A percentile compares a stretch with the other conserved stretches of the same genome.
These are phyloP conservation scores for Arabis hirsuta DNA, from an alignment of 345 rosid species.

Conservation along the genomic window DNA sequence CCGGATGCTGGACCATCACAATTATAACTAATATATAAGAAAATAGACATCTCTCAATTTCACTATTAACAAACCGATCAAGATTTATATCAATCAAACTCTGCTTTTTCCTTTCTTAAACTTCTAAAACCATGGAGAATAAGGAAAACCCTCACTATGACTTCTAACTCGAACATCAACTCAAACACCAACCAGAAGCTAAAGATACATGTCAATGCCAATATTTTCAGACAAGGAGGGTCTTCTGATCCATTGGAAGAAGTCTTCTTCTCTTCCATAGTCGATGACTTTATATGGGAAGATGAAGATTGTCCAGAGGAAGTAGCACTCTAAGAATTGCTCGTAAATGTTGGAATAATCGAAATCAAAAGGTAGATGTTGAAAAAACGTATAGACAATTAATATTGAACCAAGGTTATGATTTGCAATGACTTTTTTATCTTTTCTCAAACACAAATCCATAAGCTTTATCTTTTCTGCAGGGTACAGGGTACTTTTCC, in stretches of 20 bases:
- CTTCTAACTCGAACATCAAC: constrained; percentile 2
- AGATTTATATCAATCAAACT: constrained; percentile 1
- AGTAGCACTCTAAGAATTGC: constrained; percentile 21
- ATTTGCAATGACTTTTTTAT: not conserved
- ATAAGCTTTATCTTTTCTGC: constrained; percentile 6
- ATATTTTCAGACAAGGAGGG: constrained; percentile 11
- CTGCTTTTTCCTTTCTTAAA: not conserved
- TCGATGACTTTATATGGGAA: constrained; percentile 23
- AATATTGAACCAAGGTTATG: not conserved
- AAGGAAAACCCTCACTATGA: not conserved
- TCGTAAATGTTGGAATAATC: constrained; percentile 14
- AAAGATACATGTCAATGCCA: constrained; percentile 8
- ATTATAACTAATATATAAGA: too few species aligned
- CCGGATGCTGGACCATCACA: too few species aligned
- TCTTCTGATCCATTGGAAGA: constrained; percentile 3
- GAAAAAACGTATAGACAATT: not conserved
- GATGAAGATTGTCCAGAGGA: constrained; percentile 32
- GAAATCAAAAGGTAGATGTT: too few species aligned
- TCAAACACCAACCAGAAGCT: constrained; percentile 13
- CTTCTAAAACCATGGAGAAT: constrained; percentile 2
- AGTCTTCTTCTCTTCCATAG: not conserved
- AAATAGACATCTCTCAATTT: not conserved
- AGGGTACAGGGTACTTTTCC: not conserved
- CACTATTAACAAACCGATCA: not conserved
- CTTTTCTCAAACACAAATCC: not conserved